Conservation (phyloP, 2,329 filamentous ascomycete genomes). For the Ophidiomyces ophidiicola region DNA sequence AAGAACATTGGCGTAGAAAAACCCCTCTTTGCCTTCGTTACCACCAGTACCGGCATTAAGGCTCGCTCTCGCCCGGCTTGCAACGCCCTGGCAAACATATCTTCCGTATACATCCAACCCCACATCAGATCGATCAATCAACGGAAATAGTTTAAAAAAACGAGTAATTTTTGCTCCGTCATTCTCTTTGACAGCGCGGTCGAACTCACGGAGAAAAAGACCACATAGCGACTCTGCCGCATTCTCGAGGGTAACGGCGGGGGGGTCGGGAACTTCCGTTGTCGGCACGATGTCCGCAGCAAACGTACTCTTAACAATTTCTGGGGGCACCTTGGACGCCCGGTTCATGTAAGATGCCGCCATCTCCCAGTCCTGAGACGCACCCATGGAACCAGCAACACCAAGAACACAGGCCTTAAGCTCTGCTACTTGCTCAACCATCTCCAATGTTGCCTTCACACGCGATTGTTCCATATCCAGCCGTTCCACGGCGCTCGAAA, state of each 20-base stretch:
- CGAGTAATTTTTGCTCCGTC: constrained; percentile 82
- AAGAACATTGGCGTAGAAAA: constrained; percentile 83
- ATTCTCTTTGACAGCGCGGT: constrained; percentile 75
- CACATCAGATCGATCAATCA: constrained; percentile 79
- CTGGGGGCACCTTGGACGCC: constrained; percentile 65
- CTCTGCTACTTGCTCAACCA: constrained; percentile 93
- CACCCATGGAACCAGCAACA: constrained; percentile 91
- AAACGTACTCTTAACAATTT: constrained; percentile 73
- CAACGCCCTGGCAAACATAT: constrained; percentile 93
- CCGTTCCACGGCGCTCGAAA: constrained; percentile 74
- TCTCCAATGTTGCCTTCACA: constrained; percentile 77
- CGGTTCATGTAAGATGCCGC: constrained; percentile 80
- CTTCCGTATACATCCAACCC: constrained; percentile 89
- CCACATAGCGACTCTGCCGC: constrained; percentile 82
- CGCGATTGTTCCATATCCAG: constrained; percentile 84
- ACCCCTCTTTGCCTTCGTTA: constrained; percentile 56
- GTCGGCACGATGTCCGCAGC: constrained; percentile 88
- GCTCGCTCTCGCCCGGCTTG: constrained; percentile 66
- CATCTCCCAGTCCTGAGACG: constrained; percentile 96
- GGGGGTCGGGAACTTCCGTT: constrained; percentile 86
- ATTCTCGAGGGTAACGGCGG: constrained; percentile 71
- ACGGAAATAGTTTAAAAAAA: constrained; percentile 95
- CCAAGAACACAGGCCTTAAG: constrained; percentile 93
- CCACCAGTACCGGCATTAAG: constrained; percentile 56
- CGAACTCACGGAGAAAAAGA: constrained; percentile 86